Evolutionary conservation across 164 flowering plant genomes (phyloP), one percentile per base, ranked within the genome.

Genomic region (Saururus chinensis): DNA sequence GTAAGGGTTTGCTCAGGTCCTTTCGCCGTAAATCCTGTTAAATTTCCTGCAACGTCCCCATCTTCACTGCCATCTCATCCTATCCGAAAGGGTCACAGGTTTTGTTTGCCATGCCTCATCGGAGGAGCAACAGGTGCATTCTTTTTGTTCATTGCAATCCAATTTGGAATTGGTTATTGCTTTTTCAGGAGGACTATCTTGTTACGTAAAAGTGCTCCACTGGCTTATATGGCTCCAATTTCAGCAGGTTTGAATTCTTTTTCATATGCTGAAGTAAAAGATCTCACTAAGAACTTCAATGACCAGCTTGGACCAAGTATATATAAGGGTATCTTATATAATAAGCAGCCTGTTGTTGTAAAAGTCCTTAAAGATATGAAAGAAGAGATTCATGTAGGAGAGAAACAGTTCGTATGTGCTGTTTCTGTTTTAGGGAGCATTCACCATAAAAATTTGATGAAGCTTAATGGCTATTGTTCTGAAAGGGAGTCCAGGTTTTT

Each of bases 1-100:
- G 81, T 82, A 19, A 88, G 80, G 82, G 77, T 25, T 26, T 88
- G 95, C 69, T 68, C 59, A 45, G 89, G 78, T 63, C 95, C 95
- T 1, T n/a, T 76, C 11, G 89, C 95, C 35, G 82, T 63, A 10
- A 61, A 74, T 40, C 81, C 82, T 63, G 54, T 9, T 9, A 51
- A 45, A 62, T 4, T 56, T 40, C 25, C 70, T 8, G 51, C 59
- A 57, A 48, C 66, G 10, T 60, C 74, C 9, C 66, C 71, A 21
- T 20, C 68, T 11, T 42, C 70, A 23, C 21, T 62, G 10, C 51
- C 60, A 3, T 48, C 51, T 22, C 56, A 70, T 61, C 53, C 22
- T 1, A 57, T 24, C 19, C 74, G 45, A 22, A 20, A 35, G 20
- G 64, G 76, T 4, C 55, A 19, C 25, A 23, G 59, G 62, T n/a